Percentiles rank a stretch among this genome's conserved stretches.
Conservation (phyloP, 225 moss, liverwort and hornwort species). For the Bryoerythrophyllum caledonicum region DNA sequence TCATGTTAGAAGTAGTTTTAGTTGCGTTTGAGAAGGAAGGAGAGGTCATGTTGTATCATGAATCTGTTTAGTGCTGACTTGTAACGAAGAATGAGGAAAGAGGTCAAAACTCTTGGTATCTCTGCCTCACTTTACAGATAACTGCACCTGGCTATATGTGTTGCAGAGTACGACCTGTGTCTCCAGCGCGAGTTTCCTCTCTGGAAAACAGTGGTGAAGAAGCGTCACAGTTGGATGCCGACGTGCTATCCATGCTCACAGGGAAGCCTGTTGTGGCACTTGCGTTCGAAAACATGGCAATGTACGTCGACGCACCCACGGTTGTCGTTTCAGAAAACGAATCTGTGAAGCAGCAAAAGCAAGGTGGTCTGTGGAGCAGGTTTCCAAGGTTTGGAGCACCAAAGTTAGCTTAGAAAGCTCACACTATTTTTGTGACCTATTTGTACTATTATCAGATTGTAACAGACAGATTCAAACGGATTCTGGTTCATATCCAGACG, state of each 20-base stretch:
- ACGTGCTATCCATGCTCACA: slow-evolving; percentile 55
- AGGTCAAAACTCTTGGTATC: too few species aligned
- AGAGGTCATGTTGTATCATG: too few species aligned
- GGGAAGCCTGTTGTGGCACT: slow-evolving; percentile 69
- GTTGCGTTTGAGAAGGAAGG: too few species aligned
- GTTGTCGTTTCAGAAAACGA: slow-evolving; percentile 27
- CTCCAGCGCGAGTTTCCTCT: slow-evolving; percentile 45
- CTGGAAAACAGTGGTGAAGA: slow-evolving; percentile 2
- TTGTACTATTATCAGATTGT: not conserved
- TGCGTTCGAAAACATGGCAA: slow-evolving; percentile 73
- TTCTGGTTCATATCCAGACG: not conserved
- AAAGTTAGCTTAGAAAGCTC: not conserved
- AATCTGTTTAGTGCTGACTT: not conserved
- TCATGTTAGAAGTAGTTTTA: too few species aligned
- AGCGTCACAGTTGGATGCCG: slow-evolving; percentile 30
- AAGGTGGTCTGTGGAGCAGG: slow-evolving; percentile 29
- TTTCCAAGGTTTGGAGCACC: slow-evolving; percentile 31
- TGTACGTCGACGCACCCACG: slow-evolving; percentile 71
- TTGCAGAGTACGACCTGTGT: slow-evolving; percentile 45
- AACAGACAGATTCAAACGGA: not conserved
- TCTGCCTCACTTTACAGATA: too few species aligned
- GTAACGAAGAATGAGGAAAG: too few species aligned
- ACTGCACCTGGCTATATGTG: slow-evolving; percentile 3
- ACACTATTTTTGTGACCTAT: not conserved
- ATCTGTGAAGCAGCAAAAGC: not conserved